Evolutionary conservation across 208 protist genomes (phyloP).

Genomic region (Pavlovales sp.): DNA sequence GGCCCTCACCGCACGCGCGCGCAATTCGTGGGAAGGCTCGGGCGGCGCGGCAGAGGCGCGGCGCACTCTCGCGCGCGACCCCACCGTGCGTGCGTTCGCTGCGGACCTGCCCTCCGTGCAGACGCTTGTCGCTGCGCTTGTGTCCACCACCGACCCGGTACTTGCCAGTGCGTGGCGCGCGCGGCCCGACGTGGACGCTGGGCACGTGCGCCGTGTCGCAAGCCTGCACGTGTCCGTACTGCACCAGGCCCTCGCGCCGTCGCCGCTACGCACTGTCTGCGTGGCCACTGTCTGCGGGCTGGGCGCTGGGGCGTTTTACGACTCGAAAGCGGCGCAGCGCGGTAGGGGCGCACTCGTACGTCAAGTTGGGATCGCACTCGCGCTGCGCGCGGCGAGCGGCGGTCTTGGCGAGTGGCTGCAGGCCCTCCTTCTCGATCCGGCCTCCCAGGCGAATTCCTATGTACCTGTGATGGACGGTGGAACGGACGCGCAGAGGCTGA

Average conservation of each 20-base stretch:
- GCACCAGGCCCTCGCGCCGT: not conserved
- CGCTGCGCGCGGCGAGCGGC: not conserved
- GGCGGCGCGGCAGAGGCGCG: no score
- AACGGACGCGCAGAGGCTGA: not conserved
- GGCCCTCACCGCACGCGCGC: no score
- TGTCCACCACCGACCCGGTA: not conserved
- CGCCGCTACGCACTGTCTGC: not conserved
- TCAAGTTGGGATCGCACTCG: not conserved
- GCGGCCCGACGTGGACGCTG: not conserved
- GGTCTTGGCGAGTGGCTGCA: not conserved
- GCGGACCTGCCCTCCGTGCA: not conserved
- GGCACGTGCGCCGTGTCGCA: not conserved
- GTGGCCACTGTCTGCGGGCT: not conserved
- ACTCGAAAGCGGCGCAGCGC: no score
- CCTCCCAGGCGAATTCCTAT: not conserved
- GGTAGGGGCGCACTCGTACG: not conserved
- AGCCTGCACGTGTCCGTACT: not conserved
- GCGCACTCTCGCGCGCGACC: not conserved
- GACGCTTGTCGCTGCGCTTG: not conserved
- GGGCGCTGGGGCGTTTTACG: not conserved
- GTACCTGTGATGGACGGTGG: not conserved
- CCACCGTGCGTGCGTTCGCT: not conserved
- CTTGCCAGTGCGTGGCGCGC: not conserved
- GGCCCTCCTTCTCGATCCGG: not conserved
- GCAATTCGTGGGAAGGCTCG: not conserved